Evolutionary conservation across 768 basidiomycete genomes (phyloP).

Genomic region (Suillus weaverae): DNA sequence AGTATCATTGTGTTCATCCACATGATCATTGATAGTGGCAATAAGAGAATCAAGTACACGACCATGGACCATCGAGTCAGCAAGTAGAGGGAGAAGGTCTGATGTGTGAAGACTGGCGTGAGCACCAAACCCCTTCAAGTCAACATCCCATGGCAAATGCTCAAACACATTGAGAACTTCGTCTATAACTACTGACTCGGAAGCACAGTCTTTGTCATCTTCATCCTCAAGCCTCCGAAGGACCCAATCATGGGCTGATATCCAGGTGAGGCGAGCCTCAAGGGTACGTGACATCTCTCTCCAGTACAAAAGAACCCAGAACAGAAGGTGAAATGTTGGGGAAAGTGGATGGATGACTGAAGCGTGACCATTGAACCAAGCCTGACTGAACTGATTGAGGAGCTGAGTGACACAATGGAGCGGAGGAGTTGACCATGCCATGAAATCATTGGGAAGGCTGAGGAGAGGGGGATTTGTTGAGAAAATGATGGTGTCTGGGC

Average conservation of each 20-base stretch:
- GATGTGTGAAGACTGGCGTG: background rate
- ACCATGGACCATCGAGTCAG: background rate
- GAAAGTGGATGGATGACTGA: too few species aligned
- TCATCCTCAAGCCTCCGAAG: background rate
- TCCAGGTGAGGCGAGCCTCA: background rate
- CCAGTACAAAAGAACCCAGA: too few species aligned
- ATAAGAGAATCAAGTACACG: background rate
- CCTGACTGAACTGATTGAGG: background rate
- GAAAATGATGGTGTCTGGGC: too few species aligned
- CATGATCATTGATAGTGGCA: background rate
- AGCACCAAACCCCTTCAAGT: background rate
- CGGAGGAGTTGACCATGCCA: background rate
- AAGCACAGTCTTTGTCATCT: background rate
- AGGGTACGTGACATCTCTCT: background rate
- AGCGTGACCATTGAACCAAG: background rate
- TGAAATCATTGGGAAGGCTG: too few species aligned
- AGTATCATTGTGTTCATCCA: background rate
- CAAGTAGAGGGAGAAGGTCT: background rate
- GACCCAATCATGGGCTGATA: background rate
- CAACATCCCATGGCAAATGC: background rate
- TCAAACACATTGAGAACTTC: background rate
- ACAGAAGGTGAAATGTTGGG: too few species aligned
- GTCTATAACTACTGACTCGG: background rate
- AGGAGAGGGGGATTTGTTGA: too few species aligned
- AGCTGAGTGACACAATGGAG: background rate